Evolutionary conservation across 352 stramenopile species (phyloP).

Genomic region (Phytophthora foliorum): DNA sequence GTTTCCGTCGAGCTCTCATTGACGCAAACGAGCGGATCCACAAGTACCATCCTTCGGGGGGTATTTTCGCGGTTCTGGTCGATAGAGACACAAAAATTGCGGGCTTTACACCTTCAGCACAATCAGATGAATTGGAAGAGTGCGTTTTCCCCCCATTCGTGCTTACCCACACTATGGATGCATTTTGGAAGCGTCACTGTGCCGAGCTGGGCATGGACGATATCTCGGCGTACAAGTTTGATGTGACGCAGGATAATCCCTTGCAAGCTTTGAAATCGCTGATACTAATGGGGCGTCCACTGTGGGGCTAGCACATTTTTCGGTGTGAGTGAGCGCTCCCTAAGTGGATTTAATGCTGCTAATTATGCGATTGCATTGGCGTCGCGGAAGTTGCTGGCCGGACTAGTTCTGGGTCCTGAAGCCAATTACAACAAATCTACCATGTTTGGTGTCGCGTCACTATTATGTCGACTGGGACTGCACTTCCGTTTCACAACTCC

Average conservation of each 20-base stretch:
- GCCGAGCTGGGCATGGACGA: background rate
- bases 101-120: background rate
- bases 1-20: background rate
- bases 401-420: background rate
- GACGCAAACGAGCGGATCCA: background rate
- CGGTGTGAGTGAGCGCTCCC: too few species aligned
- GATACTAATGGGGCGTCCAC: background rate
- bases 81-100: background rate
- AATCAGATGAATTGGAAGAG: background rate
- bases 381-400: background rate
- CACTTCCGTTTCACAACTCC: background rate
- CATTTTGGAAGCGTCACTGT: background rate
- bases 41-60: background rate
- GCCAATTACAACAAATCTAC: background rate
- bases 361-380: background rate
- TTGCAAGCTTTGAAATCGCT: background rate
- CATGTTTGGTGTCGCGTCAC: conserved; percentile 2
- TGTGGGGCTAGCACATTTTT: background rate
- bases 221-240: background rate
- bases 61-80: background rate
- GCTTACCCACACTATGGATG: background rate
- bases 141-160: background rate
- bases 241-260: background rate
- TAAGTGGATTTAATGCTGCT: too few species aligned
- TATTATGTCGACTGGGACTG: conserved; percentile 1